Evolutionary conservation across 2,329 filamentous ascomycete genomes (phyloP).

Genomic region (Colletotrichum siamense): DNA sequence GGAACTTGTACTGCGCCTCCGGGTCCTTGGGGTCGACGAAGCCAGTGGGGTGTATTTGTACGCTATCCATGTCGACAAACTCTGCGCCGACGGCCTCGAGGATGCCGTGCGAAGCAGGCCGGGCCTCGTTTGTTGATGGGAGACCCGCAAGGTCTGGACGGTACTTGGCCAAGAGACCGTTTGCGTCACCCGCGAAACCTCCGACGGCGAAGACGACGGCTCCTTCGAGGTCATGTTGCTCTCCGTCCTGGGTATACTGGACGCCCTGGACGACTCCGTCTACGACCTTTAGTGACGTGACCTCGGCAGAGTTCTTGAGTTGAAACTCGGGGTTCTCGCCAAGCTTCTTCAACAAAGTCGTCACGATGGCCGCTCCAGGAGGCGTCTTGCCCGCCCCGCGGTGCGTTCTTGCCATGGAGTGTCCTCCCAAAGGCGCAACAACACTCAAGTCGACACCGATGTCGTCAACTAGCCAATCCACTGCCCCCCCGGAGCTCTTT

Average conservation of each 20-base stretch:
- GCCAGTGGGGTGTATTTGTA: constrained; percentile 70
- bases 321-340: constrained; percentile 54
- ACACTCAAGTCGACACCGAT: constrained; percentile 63
- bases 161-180: constrained; percentile 60
- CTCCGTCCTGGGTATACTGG: constrained; percentile 45
- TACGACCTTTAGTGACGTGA: constrained; percentile 52
- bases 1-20: constrained; percentile 58
- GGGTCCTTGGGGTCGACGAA: constrained; percentile 62
- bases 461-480: constrained; percentile 63
- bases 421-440: constrained; percentile 65
- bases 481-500: constrained; percentile 48
- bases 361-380: constrained; percentile 64
- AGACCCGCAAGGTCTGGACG: constrained; percentile 64
- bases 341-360: constrained; percentile 56
- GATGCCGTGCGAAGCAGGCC: constrained; percentile 56
- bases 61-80: constrained; percentile 57
- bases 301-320: constrained; percentile 56
- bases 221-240: constrained; percentile 47
- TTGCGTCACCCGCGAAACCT: constrained; percentile 67
- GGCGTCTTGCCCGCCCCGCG: constrained; percentile 60
- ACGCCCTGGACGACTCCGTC: constrained; percentile 53
- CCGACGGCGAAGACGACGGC: constrained; percentile 66
- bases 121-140: constrained; percentile 67
- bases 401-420: constrained; percentile 62
- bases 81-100: constrained; percentile 44